Evolutionary conservation across 805 yeast species (phyloP).

Genomic region (Candida cerambycidarum): DNA sequence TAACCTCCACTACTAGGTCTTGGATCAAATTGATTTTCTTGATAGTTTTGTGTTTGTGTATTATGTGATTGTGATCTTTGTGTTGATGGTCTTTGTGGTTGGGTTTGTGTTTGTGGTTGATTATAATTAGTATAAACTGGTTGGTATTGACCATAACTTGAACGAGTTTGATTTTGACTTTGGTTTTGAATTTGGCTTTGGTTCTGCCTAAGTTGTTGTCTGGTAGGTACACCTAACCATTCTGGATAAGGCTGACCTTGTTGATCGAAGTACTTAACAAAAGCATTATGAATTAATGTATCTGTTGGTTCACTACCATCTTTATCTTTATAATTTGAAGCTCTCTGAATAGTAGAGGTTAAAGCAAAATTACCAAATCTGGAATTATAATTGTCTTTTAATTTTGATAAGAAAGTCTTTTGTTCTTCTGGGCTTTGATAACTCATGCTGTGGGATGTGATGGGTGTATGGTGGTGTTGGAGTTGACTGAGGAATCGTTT

Average conservation of each 20-base stretch:
- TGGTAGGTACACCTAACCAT: slow-evolving; percentile 36
- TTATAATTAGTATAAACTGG: slow-evolving; percentile 27
- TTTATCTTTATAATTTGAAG: slow-evolving; percentile 26
- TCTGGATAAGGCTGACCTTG: slow-evolving; percentile 39
- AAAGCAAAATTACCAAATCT: slow-evolving; percentile 39
- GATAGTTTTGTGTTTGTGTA: slow-evolving; percentile 2
- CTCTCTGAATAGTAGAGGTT: slow-evolving; percentile 20
- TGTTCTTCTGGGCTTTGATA: slow-evolving; percentile 15
- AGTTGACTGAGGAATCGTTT: too few relatives aligned
- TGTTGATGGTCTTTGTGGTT: slow-evolving; percentile 9
- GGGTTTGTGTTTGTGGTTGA: slow-evolving; percentile 9
- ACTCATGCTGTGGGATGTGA: slow-evolving; percentile 6
- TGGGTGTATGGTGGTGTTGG: neutral
- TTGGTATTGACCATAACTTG: slow-evolving; percentile 18
- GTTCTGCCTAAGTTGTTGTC: neutral
- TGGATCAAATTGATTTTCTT: slow-evolving; percentile 2
- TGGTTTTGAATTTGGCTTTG: neutral
- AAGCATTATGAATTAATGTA: slow-evolving; percentile 44
- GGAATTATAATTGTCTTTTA: slow-evolving; percentile 37
- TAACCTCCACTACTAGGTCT: slow-evolving; percentile 1
- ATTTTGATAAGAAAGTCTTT: slow-evolving; percentile 29
- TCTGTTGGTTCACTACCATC: slow-evolving; percentile 40
- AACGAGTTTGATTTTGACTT: neutral
- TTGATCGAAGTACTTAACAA: slow-evolving; percentile 37
- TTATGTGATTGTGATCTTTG: too few relatives aligned